These are phyloP conservation scores for Didymella segeticola DNA, from an alignment of 2,329 filamentous ascomycete species.

Conservation along the genomic window DNA sequence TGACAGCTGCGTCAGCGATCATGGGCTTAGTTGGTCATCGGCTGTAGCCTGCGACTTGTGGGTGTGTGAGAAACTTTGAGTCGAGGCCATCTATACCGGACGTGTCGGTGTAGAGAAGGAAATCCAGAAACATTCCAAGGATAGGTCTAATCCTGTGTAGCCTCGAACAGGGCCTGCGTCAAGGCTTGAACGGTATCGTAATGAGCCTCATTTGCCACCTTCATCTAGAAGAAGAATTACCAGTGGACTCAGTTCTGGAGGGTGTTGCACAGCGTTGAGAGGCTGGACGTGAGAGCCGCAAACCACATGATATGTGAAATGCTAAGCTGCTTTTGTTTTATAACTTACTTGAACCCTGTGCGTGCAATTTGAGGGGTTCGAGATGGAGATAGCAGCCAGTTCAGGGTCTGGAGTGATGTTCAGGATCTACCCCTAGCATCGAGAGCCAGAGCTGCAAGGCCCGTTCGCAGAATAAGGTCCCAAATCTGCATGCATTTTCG, in stretches of 20 bases:
- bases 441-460: neutral
- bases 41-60: neutral
- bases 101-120: neutral
- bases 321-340: neutral
- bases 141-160: constrained; percentile 14
- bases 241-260: constrained; percentile 1
- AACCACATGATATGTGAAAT: neutral
- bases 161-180: neutral
- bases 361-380: neutral
- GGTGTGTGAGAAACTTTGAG: neutral
- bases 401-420: constrained; percentile 1
- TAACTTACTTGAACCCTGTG: neutral
- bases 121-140: neutral
- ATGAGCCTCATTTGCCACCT: constrained; percentile 6
- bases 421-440: neutral
- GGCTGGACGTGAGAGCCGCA: constrained; percentile 1
- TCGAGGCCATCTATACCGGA: neutral
- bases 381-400: neutral
- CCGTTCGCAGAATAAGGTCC: neutral
- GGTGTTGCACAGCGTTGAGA: neutral
- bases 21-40: constrained; percentile 10
- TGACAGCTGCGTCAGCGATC: constrained; percentile 26
- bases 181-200: neutral
- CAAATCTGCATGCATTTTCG: neutral
- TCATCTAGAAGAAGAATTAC: neutral